Evolutionary conservation across 176 grass and related monocot species (phyloP).

Genomic region (Oryza glaberrima): DNA sequence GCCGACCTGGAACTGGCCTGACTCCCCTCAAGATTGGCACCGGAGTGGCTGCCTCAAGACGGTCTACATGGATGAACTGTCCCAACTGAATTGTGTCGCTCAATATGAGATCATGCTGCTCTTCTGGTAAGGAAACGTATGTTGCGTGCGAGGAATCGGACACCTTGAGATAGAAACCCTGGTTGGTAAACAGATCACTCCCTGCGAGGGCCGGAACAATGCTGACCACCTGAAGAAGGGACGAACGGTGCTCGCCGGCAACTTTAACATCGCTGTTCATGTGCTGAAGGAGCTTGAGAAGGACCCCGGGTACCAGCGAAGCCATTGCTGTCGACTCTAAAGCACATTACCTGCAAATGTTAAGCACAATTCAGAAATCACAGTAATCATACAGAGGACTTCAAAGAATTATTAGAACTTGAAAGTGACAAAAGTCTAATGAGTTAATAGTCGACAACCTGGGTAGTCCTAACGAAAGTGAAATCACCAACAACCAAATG

Average conservation of each 20-base stretch:
- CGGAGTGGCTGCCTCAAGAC: constrained; percentile 72
- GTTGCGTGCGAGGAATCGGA: constrained; percentile 86
- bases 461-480: constrained; percentile 35
- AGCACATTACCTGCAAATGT: constrained; percentile 47
- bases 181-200: constrained; percentile 74
- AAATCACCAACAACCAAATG: constrained; percentile 42
- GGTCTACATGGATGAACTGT: constrained; percentile 81
- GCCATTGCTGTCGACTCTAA: constrained; percentile 63
- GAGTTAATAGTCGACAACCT: constrained; percentile 30
- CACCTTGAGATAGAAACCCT: constrained; percentile 90
- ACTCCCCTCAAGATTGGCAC: constrained; percentile 81
- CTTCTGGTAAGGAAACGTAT: constrained; percentile 70
- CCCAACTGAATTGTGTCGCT: constrained; percentile 94
- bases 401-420: not conserved
- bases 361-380: constrained; percentile 17
- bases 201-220: constrained; percentile 84
- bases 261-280: constrained; percentile 79
- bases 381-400: not conserved
- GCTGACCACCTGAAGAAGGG: constrained; percentile 90
- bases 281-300: constrained; percentile 92
- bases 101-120: constrained; percentile 84
- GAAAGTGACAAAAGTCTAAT: not conserved
- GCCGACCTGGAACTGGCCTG: constrained; percentile 71
- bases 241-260: constrained; percentile 63
- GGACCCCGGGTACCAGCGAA: constrained; percentile 67